Conservation (phyloP, 805 yeast genomes). For the Candida ponderosae region DNA sequence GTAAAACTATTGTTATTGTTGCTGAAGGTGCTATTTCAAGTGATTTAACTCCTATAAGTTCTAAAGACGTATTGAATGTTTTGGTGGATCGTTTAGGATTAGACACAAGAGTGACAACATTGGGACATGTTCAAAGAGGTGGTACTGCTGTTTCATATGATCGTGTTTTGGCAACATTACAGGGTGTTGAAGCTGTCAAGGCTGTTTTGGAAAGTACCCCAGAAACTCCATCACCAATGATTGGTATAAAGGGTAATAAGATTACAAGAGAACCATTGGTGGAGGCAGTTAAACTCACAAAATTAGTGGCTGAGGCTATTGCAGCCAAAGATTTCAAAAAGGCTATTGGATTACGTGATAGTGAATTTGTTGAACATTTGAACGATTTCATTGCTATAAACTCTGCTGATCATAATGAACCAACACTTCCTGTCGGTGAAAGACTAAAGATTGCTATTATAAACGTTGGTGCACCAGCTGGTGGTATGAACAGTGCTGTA, state of each 20-base stretch:
- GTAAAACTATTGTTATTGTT: slow-evolving; percentile 93
- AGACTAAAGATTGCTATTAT: slow-evolving; percentile 75
- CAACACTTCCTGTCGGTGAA: slow-evolving; percentile 52
- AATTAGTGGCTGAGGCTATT: slow-evolving; percentile 88
- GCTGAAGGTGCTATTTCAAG: slow-evolving; percentile 96
- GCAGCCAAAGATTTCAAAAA: slow-evolving; percentile 67
- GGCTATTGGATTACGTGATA: slow-evolving; percentile 82
- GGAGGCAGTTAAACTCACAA: slow-evolving; percentile 83
- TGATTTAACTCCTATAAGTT: slow-evolving; percentile 71
- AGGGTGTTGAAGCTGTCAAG: slow-evolving; percentile 95
- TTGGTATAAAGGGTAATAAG: slow-evolving; percentile 82
- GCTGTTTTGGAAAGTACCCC: slow-evolving; percentile 88
- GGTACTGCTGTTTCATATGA: slow-evolving; percentile 97
- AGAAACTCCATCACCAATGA: slow-evolving; percentile 89
- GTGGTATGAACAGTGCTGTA: slow-evolving; percentile 89
- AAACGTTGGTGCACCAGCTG: slow-evolving; percentile 96
- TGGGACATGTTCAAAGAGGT: slow-evolving; percentile 98
- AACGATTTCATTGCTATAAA: slow-evolving; percentile 62
- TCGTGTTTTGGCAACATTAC: slow-evolving; percentile 84
- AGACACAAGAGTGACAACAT: slow-evolving; percentile 90
- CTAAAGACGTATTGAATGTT: slow-evolving; percentile 75
- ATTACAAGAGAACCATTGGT: slow-evolving; percentile 78
- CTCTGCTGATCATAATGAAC: slow-evolving; percentile 59
- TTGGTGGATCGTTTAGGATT: slow-evolving; percentile 71
- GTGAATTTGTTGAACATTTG: slow-evolving; percentile 79